These are phyloP conservation scores for Pharus latifolius DNA, from an alignment of 176 grass and related monocot genomes.

Conservation along the genomic window DNA sequence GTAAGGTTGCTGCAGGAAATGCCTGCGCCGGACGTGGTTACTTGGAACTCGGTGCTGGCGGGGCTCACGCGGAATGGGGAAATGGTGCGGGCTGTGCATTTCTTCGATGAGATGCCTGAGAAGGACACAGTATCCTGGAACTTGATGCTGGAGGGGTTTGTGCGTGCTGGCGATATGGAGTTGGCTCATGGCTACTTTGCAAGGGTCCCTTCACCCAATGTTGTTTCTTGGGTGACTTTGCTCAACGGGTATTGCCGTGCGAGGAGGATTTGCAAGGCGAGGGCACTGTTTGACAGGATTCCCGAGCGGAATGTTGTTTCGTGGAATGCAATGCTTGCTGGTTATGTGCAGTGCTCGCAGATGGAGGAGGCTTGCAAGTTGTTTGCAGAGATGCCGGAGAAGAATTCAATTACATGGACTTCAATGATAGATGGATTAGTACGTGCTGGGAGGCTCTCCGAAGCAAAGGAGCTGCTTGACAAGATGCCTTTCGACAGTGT, in stretches of 20 bases:
- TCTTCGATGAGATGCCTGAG: conserved; percentile 37
- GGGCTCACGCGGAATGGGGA: conserved; percentile 27
- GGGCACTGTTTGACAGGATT: conserved; percentile 42
- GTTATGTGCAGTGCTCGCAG: conserved; percentile 4
- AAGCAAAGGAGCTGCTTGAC: conserved; percentile 39
- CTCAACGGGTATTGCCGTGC: conserved; percentile 38
- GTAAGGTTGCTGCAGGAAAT: conserved; percentile 26
- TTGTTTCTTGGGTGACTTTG: conserved; percentile 54
- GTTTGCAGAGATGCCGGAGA: conserved; percentile 37
- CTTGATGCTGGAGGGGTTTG: conserved; percentile 51
- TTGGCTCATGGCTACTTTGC: conserved; percentile 25
- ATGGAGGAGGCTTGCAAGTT: conserved; percentile 33
- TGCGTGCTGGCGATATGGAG: conserved; percentile 30
- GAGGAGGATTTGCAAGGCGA: conserved; percentile 23
- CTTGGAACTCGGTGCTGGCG: conserved; percentile 41
- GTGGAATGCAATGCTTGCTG: conserved; percentile 57
- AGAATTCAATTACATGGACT: conserved; percentile 45
- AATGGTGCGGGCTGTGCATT: conserved; percentile 7
- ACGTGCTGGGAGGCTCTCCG: conserved; percentile 29
- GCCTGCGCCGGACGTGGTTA: conserved; percentile 13
- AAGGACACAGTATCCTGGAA: conserved; percentile 53
- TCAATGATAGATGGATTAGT: conserved; percentile 38
- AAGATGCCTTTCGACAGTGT: conserved; percentile 41
- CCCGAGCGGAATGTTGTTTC: conserved; percentile 31
- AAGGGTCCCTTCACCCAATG: conserved; percentile 31